phyloP scores from a whole-genome alignment of 2,329 filamentous ascomycete genomes.

The Colletotrichum tofieldiae region DNA sequence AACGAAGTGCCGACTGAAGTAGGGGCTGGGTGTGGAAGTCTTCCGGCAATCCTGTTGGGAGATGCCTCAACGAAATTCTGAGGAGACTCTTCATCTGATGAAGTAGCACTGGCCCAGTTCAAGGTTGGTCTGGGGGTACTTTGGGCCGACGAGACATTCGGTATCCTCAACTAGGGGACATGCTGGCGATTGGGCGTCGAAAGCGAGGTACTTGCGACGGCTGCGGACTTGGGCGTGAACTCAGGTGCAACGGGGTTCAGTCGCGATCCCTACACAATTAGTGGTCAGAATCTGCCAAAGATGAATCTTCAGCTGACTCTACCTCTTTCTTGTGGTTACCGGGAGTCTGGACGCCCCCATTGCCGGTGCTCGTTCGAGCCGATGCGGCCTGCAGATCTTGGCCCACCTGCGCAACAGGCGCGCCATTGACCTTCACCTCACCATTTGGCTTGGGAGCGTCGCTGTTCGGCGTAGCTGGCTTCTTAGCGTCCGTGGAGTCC shows the following conservation, averaged over 20 bases:
- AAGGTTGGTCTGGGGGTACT: neutral
- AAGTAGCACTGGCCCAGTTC: constrained; percentile 35
- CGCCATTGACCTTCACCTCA: constrained; percentile 55
- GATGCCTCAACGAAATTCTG: neutral
- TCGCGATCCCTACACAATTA: constrained; percentile 63
- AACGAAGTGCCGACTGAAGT: neutral
- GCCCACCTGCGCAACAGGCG: constrained; percentile 43
- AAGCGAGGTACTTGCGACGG: constrained; percentile 25
- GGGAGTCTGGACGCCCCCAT: constrained; percentile 51
- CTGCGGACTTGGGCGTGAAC: constrained; percentile 65
- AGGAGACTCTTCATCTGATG: constrained; percentile 21
- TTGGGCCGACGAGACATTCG: neutral
- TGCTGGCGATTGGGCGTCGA: constrained; percentile 35
- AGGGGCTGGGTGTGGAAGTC: neutral
- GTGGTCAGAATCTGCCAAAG: constrained; percentile 58
- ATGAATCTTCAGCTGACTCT: constrained; percentile 53
- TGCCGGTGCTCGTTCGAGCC: constrained; percentile 45
- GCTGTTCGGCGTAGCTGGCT: constrained; percentile 53
- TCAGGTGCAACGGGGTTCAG: constrained; percentile 70
- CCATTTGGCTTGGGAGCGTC: constrained; percentile 54
- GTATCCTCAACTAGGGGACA: constrained; percentile 36
- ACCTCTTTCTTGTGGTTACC: constrained; percentile 64
- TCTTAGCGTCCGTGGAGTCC: constrained; percentile 1
- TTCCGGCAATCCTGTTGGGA: neutral
- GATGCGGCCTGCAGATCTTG: constrained; percentile 45